phyloP scores from a whole-genome alignment of 2,329 filamentous ascomycete species.

The Malbranchea cinnamomea region DNA sequence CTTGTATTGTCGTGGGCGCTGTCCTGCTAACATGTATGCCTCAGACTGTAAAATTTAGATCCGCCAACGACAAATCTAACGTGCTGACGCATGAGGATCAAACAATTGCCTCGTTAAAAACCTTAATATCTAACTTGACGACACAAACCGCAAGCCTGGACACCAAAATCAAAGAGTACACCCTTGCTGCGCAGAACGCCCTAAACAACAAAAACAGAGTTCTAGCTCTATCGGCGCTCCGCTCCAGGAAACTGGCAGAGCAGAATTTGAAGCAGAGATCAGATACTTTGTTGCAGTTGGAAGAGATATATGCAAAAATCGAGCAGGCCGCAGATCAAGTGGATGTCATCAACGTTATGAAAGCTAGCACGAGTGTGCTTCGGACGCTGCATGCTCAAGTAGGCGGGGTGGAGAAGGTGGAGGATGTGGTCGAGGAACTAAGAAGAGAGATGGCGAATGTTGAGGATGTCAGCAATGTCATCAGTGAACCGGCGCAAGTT shows the following conservation, averaged over 20 bases:
- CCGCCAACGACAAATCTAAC: conserved; percentile 29
- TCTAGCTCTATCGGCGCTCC: conserved; percentile 62
- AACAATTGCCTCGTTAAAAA: conserved; percentile 65
- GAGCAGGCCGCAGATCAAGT: conserved; percentile 76
- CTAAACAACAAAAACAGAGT: conserved; percentile 58
- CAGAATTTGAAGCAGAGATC: conserved; percentile 55
- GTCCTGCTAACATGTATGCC: conserved; percentile 20
- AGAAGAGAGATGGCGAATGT: conserved; percentile 66
- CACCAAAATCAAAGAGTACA: conserved; percentile 34
- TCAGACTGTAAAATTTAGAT: conserved; percentile 59
- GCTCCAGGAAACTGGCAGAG: conserved; percentile 71
- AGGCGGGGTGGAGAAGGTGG: conserved; percentile 61
- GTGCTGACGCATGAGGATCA: conserved; percentile 62
- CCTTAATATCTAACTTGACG: conserved; percentile 53
- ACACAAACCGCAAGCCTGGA: conserved; percentile 52
- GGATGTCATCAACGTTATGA: conserved; percentile 69
- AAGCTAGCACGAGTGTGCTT: conserved; percentile 58
- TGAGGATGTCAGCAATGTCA: conserved; percentile 66
- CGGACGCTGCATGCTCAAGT: conserved; percentile 58
- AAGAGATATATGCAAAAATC: conserved; percentile 68
- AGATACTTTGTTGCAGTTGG: conserved; percentile 62
- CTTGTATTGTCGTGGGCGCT: conserved; percentile 11
- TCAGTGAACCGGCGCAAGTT: conserved; percentile 45
- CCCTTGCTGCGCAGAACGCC: conserved; percentile 49
- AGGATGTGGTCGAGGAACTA: conserved; percentile 58